phyloP scores from a whole-genome alignment of 768 basidiomycete genomes.

The Termitomyces sp. region DNA sequence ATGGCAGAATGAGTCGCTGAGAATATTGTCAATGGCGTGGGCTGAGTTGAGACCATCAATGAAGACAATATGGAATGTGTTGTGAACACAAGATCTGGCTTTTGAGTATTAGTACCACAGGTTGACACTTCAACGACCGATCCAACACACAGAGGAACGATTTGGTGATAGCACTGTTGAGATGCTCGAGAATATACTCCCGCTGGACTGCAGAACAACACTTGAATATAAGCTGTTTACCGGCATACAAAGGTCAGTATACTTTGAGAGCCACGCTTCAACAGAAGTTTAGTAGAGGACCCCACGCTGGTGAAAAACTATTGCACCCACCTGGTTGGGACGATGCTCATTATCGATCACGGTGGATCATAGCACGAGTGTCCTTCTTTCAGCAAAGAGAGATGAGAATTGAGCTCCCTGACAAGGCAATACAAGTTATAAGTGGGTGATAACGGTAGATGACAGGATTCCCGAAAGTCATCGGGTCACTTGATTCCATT shows the following conservation, averaged over 20 bases:
- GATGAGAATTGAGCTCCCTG: background rate
- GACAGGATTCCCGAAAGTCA: constrained; percentile 16
- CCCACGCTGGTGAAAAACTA: background rate
- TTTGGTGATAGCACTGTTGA: background rate
- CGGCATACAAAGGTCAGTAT: background rate
- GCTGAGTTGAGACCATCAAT: constrained; percentile 1
- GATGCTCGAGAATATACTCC: background rate
- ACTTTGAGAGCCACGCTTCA: background rate
- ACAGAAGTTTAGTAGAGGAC: background rate
- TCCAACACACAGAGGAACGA: background rate
- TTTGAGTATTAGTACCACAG: background rate
- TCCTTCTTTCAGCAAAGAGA: background rate
- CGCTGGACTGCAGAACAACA: background rate
- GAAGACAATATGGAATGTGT: background rate
- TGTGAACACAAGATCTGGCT: background rate
- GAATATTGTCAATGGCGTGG: background rate
- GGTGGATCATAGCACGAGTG: background rate
- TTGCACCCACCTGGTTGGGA: constrained; percentile 11
- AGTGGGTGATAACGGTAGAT: constrained; percentile 24
- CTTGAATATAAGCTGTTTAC: background rate
- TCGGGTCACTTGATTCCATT: constrained; percentile 27
- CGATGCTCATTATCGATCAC: constrained; percentile 8
- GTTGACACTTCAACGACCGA: background rate
- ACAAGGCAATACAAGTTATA: constrained; percentile 14
- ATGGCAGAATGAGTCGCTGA: background rate